Evolutionary conservation across 176 grass and related monocot genomes (phyloP).

Genomic region (Miscanthus lutarioriparius): DNA sequence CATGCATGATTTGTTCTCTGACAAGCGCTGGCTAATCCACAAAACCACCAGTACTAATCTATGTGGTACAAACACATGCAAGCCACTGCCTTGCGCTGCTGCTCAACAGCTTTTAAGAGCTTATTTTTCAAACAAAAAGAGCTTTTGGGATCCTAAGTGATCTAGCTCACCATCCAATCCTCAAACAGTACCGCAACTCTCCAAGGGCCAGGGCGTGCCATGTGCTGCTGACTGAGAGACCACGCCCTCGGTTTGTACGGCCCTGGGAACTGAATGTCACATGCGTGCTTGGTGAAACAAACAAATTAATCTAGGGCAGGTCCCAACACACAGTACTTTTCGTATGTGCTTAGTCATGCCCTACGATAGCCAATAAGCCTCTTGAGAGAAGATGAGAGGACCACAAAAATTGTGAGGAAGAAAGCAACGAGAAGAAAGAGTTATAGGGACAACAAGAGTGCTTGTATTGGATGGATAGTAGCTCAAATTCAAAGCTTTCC

Average conservation of each 20-base stretch:
- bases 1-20: slow-evolving; percentile 23
- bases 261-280: slow-evolving; percentile 20
- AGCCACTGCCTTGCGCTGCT: slow-evolving; percentile 1
- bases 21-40: slow-evolving; percentile 5
- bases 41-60: neutral
- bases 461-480: too few species aligned
- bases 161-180: neutral
- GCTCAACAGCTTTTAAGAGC: neutral
- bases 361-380: too few species aligned
- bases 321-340: neutral
- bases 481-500: too few species aligned
- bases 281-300: neutral
- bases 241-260: slow-evolving; percentile 8
- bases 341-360: neutral
- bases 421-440: too few species aligned
- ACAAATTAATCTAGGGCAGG: neutral
- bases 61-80: neutral
- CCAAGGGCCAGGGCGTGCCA: neutral
- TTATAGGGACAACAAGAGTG: too few species aligned
- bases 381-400: too few species aligned
- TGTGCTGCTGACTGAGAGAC: slow-evolving; percentile 24
- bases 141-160: slow-evolving; percentile 30
- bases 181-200: neutral
- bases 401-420: too few species aligned
- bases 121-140: slow-evolving; percentile 7